Percentiles rank a stretch among this genome's conserved stretches.
Evolutionary conservation across 2,329 filamentous ascomycete genomes (phyloP).

Genomic region (Phoma sp.): DNA sequence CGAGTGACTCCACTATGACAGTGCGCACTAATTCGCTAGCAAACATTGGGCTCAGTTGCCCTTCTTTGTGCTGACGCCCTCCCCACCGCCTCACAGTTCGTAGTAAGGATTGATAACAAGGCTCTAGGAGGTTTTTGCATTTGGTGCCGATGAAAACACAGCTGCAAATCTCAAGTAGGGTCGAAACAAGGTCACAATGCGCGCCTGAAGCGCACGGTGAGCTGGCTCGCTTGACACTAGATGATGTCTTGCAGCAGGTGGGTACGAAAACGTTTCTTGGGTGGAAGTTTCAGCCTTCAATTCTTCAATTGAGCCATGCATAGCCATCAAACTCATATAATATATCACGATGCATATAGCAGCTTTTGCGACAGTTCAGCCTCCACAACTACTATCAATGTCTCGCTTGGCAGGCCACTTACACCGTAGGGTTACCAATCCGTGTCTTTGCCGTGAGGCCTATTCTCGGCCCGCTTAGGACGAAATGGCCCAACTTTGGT

Average conservation of each 20-base stretch:
- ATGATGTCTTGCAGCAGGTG: constrained; percentile 22
- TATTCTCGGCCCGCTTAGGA: constrained; percentile 20
- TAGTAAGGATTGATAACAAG: constrained; percentile 1
- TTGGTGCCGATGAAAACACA: constrained; percentile 6
- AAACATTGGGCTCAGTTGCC: constrained; percentile 12
- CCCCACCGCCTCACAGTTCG: constrained; percentile 13
- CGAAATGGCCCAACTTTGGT: constrained; percentile 16
- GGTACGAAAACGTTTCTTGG: constrained; percentile 12
- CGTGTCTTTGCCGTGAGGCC: constrained; percentile 15
- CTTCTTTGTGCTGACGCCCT: constrained; percentile 6
- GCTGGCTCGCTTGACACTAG: constrained; percentile 21
- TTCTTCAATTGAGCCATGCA: not conserved
- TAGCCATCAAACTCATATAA: constrained; percentile 1
- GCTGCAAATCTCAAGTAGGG: not conserved
- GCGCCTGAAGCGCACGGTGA: constrained; percentile 17
- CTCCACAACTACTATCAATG: not conserved
- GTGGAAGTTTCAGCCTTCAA: constrained; percentile 5
- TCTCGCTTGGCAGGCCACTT: not conserved
- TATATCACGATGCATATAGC: not conserved
- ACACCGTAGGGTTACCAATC: constrained; percentile 4
- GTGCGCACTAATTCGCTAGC: constrained; percentile 21
- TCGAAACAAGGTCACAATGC: constrained; percentile 4
- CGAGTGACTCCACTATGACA: constrained; percentile 19
- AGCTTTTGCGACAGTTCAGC: not conserved
- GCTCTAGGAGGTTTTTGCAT: not conserved